Base-by-base conservation (phyloP, 192 early-diverging fungal species). In the Gonapodya sp. region DNA sequence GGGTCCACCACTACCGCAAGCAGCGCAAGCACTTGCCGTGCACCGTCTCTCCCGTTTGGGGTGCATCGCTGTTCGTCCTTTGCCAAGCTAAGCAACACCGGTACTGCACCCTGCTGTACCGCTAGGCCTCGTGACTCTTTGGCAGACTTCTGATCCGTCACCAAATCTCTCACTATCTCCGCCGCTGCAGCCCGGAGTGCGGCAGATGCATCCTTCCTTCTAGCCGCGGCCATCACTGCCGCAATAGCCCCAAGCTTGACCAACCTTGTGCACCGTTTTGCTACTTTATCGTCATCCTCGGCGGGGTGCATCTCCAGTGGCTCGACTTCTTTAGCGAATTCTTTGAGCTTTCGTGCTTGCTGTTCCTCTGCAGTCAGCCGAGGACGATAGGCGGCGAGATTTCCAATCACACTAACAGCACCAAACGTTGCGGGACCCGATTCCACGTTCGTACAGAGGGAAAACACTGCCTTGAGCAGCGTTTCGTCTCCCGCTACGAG, bases 1-100 rank as follows among this genome's bases (percentile, higher is more conserved):
- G 97, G 97, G 72, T 97, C 92, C 36, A 94, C 90, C 0, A 96
- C 94, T 77, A 98, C 96, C 30, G 94, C 94, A n/a, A 97, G 87
- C 80, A 96, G 97, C 18, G 97, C 97, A 72, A 98, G 84, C 0
- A 95, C 93, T 79, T 96, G 95, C 0, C 92, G 88, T 0, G 94
- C 92, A 16, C 18, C 75, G 8, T 64, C 46, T 24, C 24, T 64
- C 24, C 46, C 46, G 8, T 8, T 24, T 24, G 46, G 46, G 8
- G 46, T 64, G 2, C 16, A 8, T 16, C 75, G 75, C 8, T 16
- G 16, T 33, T 18, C 75, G 30, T 32, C 34, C 18, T 8, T 8
- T 14, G 75, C 75, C 18, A 77, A 31, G 18, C 8, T 14, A 77
- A 77, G 34, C 18, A 77, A 33, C 75, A 77, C 75, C 18, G 75